Evolutionary conservation across 1,139 yeast genomes (phyloP).

Genomic region (Hemisphaericaspora lyxosophila): DNA sequence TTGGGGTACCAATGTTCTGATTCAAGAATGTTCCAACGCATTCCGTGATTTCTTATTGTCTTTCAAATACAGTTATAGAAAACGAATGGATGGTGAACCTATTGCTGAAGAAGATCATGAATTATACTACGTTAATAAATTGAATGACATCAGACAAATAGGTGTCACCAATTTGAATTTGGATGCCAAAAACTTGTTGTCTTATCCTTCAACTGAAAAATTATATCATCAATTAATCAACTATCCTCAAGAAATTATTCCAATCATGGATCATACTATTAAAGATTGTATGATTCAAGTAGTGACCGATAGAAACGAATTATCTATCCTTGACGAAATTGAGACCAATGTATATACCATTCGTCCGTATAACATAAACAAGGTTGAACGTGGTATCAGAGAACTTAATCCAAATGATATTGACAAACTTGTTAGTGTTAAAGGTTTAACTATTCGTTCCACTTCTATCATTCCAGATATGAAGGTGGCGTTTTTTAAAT

Average conservation of each 20-base stretch:
- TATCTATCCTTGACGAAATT: conserved; percentile 58
- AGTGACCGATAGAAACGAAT: conserved; percentile 50
- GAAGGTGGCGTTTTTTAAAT: conserved; percentile 95
- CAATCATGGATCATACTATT: conserved; percentile 95
- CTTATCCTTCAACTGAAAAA: conserved; percentile 74
- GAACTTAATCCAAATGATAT: conserved; percentile 94
- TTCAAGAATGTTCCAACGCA: conserved; percentile 76
- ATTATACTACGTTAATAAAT: conserved; percentile 67
- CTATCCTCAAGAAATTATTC: conserved; percentile 95
- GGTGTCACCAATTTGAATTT: conserved; percentile 82
- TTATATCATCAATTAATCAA: conserved; percentile 81
- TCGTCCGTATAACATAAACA: conserved; percentile 77
- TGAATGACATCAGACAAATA: conserved; percentile 71
- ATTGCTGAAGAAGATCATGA: conserved; percentile 64
- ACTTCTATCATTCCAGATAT: conserved; percentile 95
- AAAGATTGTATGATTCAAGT: conserved; percentile 87
- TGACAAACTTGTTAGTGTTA: conserved; percentile 86
- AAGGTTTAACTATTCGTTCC: conserved; percentile 86
- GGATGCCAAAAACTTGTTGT: conserved; percentile 76
- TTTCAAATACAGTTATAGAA: conserved; percentile 77
- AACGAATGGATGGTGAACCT: conserved; percentile 42
- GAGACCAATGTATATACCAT: conserved; percentile 83
- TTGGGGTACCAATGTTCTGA: conserved; percentile 98
- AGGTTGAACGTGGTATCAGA: conserved; percentile 76
- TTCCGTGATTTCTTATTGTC: conserved; percentile 83